Conservation (phyloP, 345 rosid species). For the Brassica nigra region DNA sequence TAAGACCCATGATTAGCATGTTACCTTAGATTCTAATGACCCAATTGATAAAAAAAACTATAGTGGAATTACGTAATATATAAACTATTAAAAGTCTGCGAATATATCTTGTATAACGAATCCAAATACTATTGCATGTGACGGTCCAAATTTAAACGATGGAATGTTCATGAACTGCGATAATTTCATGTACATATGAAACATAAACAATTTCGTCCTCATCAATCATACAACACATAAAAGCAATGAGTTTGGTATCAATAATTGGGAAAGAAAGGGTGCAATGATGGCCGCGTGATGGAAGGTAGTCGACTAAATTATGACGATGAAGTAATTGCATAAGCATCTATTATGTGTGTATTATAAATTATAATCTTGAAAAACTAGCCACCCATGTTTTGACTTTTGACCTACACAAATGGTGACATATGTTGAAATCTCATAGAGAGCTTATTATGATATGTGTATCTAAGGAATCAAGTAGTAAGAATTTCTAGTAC, state of each 20-base stretch:
- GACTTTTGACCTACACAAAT: conserved; percentile 37
- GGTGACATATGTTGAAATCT: conserved; percentile 23
- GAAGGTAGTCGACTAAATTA: conserved; percentile 32
- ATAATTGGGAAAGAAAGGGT: conserved; percentile 18
- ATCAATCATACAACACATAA: conserved; percentile 31
- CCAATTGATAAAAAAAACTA: conserved; percentile 14
- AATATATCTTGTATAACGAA: conserved; percentile 30
- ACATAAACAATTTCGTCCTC: neutral
- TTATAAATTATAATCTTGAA: conserved; percentile 8
- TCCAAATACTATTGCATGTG: conserved; percentile 42
- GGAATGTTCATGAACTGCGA: conserved; percentile 31
- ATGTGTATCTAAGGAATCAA: conserved; percentile 36
- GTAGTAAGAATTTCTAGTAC: conserved; percentile 36
- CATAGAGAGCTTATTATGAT: conserved; percentile 2
- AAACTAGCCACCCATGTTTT: conserved; percentile 4
- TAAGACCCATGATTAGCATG: conserved; percentile 52
- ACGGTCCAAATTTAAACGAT: conserved; percentile 29
- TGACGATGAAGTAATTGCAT: conserved; percentile 13
- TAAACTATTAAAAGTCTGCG: conserved; percentile 27
- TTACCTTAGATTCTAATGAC: conserved; percentile 48
- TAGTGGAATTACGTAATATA: conserved; percentile 10
- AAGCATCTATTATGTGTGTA: conserved; percentile 23
- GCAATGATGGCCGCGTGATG: conserved; percentile 30
- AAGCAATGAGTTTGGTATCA: conserved; percentile 28
- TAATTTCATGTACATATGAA: conserved; percentile 14